Evolutionary conservation across 306 rosid genomes (phyloP).

Genomic region (Dalbergia cultrata): DNA sequence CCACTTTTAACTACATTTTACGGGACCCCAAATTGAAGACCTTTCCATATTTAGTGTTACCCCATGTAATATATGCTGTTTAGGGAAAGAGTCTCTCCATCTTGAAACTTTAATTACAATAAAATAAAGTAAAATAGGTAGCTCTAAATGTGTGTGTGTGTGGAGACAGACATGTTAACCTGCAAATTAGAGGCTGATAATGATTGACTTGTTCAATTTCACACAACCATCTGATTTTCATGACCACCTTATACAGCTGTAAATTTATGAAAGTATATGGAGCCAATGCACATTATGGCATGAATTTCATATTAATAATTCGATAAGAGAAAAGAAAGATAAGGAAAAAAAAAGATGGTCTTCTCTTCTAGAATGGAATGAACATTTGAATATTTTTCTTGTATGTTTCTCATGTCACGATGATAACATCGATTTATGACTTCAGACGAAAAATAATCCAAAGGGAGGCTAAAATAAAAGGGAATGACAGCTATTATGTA

Average conservation of each 20-base stretch:
- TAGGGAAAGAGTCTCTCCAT: not conserved
- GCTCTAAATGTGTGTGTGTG: not conserved
- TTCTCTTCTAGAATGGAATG: constrained; percentile 16
- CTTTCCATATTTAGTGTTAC: constrained; percentile 22
- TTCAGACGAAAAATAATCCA: constrained; percentile 17
- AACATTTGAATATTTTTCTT: constrained; percentile 23
- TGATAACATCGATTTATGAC: constrained; percentile 20
- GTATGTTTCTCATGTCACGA: constrained; percentile 27
- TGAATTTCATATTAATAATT: not conserved
- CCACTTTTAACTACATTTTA: constrained; percentile 35
- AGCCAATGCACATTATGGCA: not conserved
- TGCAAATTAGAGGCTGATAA: not conserved
- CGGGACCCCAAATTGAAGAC: constrained; percentile 20
- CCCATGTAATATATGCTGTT: constrained; percentile 9
- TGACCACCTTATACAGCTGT: not conserved
- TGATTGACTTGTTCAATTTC: not conserved
- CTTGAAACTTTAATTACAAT: not conserved
- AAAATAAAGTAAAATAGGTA: not conserved
- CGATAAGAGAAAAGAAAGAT: not conserved
- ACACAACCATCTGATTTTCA: not conserved
- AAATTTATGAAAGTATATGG: not conserved
- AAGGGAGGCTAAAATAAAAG: constrained; percentile 6
- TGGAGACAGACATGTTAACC: not conserved
- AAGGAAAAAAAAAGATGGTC: not conserved
- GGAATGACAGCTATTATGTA: constrained; percentile 36